phyloP scores from a whole-genome alignment of 1,139 yeast genomes.

The Scheffersomyces insectosa region DNA sequence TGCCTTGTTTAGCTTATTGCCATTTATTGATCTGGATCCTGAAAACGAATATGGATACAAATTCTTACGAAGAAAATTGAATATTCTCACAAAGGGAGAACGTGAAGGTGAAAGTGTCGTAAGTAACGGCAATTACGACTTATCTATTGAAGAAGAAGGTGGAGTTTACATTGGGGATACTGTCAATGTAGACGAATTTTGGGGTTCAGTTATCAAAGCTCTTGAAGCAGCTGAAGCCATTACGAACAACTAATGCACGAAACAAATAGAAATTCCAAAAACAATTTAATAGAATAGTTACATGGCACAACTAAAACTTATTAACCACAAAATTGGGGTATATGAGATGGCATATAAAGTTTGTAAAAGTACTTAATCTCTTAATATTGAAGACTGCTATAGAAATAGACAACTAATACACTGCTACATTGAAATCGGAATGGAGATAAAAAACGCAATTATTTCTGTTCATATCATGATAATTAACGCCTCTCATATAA shows the following conservation, averaged over 20 bases:
- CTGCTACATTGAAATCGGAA: too few relatives aligned
- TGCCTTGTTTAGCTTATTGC: slow-evolving; percentile 62
- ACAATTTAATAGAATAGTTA: too few relatives aligned
- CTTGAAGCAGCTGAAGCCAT: slow-evolving; percentile 26
- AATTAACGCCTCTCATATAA: too few relatives aligned
- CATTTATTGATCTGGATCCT: slow-evolving; percentile 34
- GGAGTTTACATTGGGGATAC: slow-evolving; percentile 49
- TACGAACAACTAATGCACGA: neutral
- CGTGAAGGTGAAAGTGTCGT: slow-evolving; percentile 37
- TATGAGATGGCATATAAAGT: too few relatives aligned
- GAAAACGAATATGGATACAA: slow-evolving; percentile 32
- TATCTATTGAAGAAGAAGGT: slow-evolving; percentile 23
- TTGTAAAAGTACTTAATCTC: too few relatives aligned
- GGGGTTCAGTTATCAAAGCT: slow-evolving; percentile 50
- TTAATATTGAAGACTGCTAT: too few relatives aligned
- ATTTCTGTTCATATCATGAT: neutral
- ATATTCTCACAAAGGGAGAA: slow-evolving; percentile 30
- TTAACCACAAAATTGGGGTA: too few relatives aligned
- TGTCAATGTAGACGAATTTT: slow-evolving; percentile 50
- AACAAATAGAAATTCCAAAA: neutral
- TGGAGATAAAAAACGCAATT: too few relatives aligned
- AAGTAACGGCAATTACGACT: slow-evolving; percentile 29
- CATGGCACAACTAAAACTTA: too few relatives aligned
- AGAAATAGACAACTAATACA: too few relatives aligned
- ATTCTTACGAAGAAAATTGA: slow-evolving; percentile 26